Evolutionary conservation across 768 basidiomycete genomes (phyloP), one percentile per base, ranked within the genome.

Genomic region (Lentinula raphanica): DNA sequence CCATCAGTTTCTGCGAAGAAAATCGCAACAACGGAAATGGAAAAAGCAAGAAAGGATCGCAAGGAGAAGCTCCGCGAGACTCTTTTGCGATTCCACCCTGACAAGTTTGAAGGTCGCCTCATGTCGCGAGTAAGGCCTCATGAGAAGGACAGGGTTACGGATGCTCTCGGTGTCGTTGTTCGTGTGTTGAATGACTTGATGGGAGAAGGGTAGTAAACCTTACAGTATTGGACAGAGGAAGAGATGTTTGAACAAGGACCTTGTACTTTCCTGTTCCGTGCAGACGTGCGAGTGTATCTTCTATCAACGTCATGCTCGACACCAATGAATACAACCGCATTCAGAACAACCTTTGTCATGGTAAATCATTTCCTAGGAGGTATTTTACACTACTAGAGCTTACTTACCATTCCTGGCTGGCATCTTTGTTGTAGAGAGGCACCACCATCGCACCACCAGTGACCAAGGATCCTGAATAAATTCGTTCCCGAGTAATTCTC

Each of bases 81-180:
- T 0, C 76, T 89, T 64, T 68, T 90, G 25, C 84, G 88, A 19
- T 91, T 87, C 67, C 89, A 91, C 66, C 89, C 89, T 1, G 89
- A 91, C 69, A 91, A 91, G 67, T 90, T 90, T 55, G 87, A 91
- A 67, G 87, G 89, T 19, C 78, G 89, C 32, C 71, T 90, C 49
- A 82, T 89, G 79, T 67, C 67, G 49, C 74, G 75, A 4, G 75
- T 90, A 5, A 64, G 62, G 42, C 71, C 73, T 31, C 64, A 63
- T 12, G 86, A 91, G 23, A 68, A 65, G 64, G 77, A 77, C 42
- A 66, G 61, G 15, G 85, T 88, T 2, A 72, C 72, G 51, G 83
- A 87, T 61, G 86, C 76, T 0, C 83, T 86, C 19, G 86, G 83
- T 5, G 77, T 80, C 32, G 83, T 92, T 5, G 85, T 78, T 11